These are phyloP conservation scores for Trichoderma oligosporum DNA, from an alignment of 2,329 filamentous ascomycete genomes.

Conservation along the genomic window DNA sequence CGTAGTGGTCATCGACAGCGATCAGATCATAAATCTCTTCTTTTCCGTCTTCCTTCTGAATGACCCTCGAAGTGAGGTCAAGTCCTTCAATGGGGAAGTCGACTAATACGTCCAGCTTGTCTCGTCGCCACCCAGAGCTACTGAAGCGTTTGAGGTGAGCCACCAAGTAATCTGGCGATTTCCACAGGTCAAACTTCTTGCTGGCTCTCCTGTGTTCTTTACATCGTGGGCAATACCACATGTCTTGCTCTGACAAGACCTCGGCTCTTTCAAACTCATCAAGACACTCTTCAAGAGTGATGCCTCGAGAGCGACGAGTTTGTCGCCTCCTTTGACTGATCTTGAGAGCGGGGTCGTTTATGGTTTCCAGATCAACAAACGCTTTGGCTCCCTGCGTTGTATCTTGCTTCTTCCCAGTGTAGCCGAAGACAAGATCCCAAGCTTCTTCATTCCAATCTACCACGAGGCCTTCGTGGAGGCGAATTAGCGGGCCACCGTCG, in stretches of 20 bases:
- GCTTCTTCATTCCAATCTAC: conserved; percentile 77
- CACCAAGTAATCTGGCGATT: conserved; percentile 88
- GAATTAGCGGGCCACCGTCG: conserved; percentile 62
- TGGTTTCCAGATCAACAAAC: conserved; percentile 49
- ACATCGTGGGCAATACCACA: conserved; percentile 95
- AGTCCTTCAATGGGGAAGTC: conserved; percentile 88
- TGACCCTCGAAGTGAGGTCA: conserved; percentile 75
- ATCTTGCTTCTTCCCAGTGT: conserved; percentile 31
- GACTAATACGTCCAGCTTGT: conserved; percentile 87
- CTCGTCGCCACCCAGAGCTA: conserved; percentile 72
- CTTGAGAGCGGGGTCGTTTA: conserved; percentile 62
- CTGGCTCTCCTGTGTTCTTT: conserved; percentile 88
- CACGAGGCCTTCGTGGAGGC: conserved; percentile 78
- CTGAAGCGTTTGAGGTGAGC: conserved; percentile 96
- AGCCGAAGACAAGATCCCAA: conserved; percentile 66
- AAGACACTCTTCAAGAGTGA: conserved; percentile 84
- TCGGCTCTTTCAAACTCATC: conserved; percentile 94
- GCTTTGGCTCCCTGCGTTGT: conserved; percentile 58
- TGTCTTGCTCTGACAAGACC: conserved; percentile 89
- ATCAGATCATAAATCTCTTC: conserved; percentile 87
- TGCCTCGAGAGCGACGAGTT: conserved; percentile 54
- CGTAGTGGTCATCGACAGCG: conserved; percentile 93
- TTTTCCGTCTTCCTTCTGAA: conserved; percentile 76
- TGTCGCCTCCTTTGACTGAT: conserved; percentile 62
- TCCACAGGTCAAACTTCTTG: conserved; percentile 98